Base-by-base conservation (phyloP, 352 stramenopile species). In the Phytophthora rubi region DNA sequence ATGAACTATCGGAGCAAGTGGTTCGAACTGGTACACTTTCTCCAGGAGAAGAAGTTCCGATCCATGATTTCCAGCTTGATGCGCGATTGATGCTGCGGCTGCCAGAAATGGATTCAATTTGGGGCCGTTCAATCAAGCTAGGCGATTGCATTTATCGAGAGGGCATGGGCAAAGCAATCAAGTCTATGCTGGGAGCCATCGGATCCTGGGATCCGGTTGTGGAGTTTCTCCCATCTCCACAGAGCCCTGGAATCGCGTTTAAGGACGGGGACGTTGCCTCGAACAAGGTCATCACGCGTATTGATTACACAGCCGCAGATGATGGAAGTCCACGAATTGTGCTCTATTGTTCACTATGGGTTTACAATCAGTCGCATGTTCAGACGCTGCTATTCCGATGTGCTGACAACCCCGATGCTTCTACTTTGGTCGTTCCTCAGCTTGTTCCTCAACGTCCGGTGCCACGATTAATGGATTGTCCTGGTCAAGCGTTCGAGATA, bases 361-460 rank as follows among this genome's bases (percentile, higher is more conserved):
- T 97, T n/a, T 97, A 96, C 68, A 97, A 97, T 57, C 88, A 97
- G 61, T 95, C 86, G 21, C 90, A 97, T 28, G 79, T 97, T 8
- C 80, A 91, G 28, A 92, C 79, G 33, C 61, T 97, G 30, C 62
- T 95, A 16, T 89, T 95, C 30, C 87, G 90, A 9, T 91, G 80
- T 62, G 75, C 88, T 2, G 88, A 97, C 42, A 83, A 85, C 2
- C 54, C 72, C 6, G 78, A 81, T 56, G 62, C 74, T 2, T 55
- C 73, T 3, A 70, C 74, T n/a, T 67, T 95, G 26, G 70, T 75
- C 23, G 79, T 86, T 0, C 89, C 88, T 62, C 84, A 92, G 51
- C 68, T 94, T 3, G 76, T 94, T 15, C 77, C 81, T 1, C 79
- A 93, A 28, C 79, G 83, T 6, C 83, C 81, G 2, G 84, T 92